Base-by-base conservation (phyloP, 257 asterid genomes). In the Nicotiana attenuata region DNA sequence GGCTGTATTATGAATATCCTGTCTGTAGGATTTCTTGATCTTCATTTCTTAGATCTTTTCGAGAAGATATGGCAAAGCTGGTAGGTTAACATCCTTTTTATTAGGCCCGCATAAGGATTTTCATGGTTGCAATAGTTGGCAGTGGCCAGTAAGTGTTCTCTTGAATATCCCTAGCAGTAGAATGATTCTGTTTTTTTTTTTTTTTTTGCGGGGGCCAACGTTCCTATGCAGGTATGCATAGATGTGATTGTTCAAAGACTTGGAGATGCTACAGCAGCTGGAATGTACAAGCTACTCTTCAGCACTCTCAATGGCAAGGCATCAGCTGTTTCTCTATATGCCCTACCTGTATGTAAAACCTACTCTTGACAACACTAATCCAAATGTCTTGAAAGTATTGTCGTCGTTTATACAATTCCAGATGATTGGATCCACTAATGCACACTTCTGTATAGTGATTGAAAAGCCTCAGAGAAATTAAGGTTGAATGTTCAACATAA, bases 191-290 rank as follows among this genome's bases (percentile, higher is more conserved):
- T 47, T 7, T 47, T 73, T 31, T 24, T 73, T 50, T 50, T 14
- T 14, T 14, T 14, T 20, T 69, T 19, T 2, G 59, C n/a, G 53
- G n/a, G 76, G n/a, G 9, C 24, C 24, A 15, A 47, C 15, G 2
- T 73, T 15, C 14, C 16, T 73, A 73, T 24, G 16, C 91, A 95
- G 99, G 97, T 96, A 71, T 91, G 99, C 92, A 92, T 94, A 86
- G 98, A 96, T 83, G 99, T 96, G 60, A 92, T 96, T 31, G 96
- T 96, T 89, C 99, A 92, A 85, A 89, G 99, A 89, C 93, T 96
- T 26, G 99, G 98, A 78, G 98, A 94, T 76, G 98, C 98, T 52
- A 90, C 99, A 80, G 97, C 99, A 85, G 98, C 99, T 59, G 98
- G 94, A 86, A 89, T 93, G 92, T 94, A 90, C 89, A 93, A 92